Evolutionary conservation across 106 monocot species (phyloP).

Genomic region (Iris macrosiphon): DNA sequence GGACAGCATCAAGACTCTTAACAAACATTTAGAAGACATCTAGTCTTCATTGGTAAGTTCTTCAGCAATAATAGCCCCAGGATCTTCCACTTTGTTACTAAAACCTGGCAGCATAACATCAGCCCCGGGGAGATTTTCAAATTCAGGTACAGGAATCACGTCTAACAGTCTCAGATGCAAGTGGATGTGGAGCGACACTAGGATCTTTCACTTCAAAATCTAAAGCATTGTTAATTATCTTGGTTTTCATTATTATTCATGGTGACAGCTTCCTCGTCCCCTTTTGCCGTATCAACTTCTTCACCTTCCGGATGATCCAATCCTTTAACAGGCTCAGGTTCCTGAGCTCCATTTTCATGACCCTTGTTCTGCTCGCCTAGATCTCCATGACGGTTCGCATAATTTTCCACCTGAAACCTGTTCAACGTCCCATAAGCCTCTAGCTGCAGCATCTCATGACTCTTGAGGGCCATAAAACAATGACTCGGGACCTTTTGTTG

Average conservation of each 20-base stretch:
- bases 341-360: background rate
- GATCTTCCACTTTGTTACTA: too few species aligned
- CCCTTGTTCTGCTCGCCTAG: background rate
- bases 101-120: too few species aligned
- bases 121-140: too few species aligned
- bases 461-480: slow-evolving; percentile 46
- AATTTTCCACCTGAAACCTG: background rate
- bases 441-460: slow-evolving; percentile 27
- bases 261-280: background rate
- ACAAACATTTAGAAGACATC: too few species aligned
- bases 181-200: too few species aligned
- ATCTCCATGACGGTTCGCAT: background rate
- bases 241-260: background rate
- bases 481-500: slow-evolving; percentile 20
- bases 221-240: background rate
- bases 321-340: background rate
- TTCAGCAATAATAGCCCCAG: too few species aligned
- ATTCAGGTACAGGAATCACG: too few species aligned
- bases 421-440: background rate
- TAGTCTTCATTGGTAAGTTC: too few species aligned
- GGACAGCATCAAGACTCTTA: too few species aligned
- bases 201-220: background rate
- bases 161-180: too few species aligned
- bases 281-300: background rate
- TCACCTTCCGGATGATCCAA: background rate